These are phyloP conservation scores for Bretschneidera sinensis DNA, from an alignment of 345 rosid genomes.

Conservation along the genomic window DNA sequence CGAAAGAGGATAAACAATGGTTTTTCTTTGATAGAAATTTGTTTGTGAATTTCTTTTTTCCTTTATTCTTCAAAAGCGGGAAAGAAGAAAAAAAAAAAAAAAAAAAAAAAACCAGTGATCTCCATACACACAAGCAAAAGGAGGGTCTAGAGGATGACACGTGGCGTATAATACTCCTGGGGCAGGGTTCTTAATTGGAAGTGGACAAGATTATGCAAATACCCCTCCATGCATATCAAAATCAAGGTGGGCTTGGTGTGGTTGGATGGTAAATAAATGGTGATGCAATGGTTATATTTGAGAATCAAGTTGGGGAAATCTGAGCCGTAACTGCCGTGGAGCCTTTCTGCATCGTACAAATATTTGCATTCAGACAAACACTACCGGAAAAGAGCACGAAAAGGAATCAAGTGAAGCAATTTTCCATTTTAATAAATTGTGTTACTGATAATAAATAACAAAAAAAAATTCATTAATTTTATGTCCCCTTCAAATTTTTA, in stretches of 20 bases:
- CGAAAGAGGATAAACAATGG: constrained; percentile 31
- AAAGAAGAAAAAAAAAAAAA: no score
- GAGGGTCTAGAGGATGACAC: constrained; percentile 58
- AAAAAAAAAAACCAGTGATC: constrained; percentile 38
- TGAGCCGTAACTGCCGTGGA: constrained; percentile 22
- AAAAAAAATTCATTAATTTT: no score
- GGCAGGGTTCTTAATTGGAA: not conserved
- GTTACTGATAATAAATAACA: no score
- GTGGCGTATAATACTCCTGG: constrained; percentile 49
- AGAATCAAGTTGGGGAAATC: constrained; percentile 13
- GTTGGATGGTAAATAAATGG: not conserved
- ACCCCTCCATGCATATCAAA: constrained; percentile 14
- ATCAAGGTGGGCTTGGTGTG: not conserved
- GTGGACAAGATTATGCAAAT: constrained; percentile 1
- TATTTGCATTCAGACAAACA: not conserved
- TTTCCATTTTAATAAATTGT: not conserved
- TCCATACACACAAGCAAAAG: constrained; percentile 28
- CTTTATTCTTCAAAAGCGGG: constrained; percentile 47
- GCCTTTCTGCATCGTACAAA: constrained; percentile 16
- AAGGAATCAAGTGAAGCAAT: no score
- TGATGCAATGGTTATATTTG: not conserved
- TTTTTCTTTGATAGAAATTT: constrained; percentile 5
- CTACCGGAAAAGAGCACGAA: constrained; percentile 12
- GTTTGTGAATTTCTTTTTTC: no score
- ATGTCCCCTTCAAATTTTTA: constrained; percentile 4